Percentiles rank a stretch among this genome's conserved stretches.
Conservation (phyloP, 2,329 filamentous ascomycete species). For the Pyricularia sp. region DNA sequence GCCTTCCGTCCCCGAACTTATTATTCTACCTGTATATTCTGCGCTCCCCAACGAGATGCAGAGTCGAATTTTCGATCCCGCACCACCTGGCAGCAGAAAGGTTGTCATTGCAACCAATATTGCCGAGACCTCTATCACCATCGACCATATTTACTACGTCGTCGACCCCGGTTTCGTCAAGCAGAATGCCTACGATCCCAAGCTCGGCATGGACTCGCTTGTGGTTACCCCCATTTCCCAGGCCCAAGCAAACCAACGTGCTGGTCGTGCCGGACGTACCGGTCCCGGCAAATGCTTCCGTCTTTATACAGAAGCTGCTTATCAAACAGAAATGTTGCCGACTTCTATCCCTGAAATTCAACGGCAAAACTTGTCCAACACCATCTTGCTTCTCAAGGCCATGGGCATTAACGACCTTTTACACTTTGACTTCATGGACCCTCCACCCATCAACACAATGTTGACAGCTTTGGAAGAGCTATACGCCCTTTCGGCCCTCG, state of each 20-base stretch:
- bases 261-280: constrained; percentile 86
- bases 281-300: constrained; percentile 95
- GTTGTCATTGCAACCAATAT: constrained; percentile 98
- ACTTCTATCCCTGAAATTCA: constrained; percentile 97
- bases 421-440: constrained; percentile 99
- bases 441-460: constrained; percentile 96
- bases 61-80: constrained; percentile 87
- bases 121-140: constrained; percentile 94
- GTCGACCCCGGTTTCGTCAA: constrained; percentile 97
- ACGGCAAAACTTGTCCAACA: constrained; percentile 82
- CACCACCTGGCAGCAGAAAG: constrained; percentile 76
- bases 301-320: constrained; percentile 90
- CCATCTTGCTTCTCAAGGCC: constrained; percentile 95
- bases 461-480: constrained; percentile 91
- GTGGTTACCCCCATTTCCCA: constrained; percentile 95
- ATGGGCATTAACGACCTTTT: constrained; percentile 98
- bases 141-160: constrained; percentile 96
- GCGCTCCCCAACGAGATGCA: constrained; percentile 90
- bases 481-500: constrained; percentile 82
- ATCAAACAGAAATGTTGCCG: constrained; percentile 93
- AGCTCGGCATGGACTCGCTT: constrained; percentile 94
- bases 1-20: constrained; percentile 78
- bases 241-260: constrained; percentile 89
- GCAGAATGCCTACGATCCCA: constrained; percentile 93
- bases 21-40: constrained; percentile 94